These are phyloP conservation scores for Artemisia argyi DNA, from an alignment of 129 eudicot species.

Conservation along the genomic window DNA sequence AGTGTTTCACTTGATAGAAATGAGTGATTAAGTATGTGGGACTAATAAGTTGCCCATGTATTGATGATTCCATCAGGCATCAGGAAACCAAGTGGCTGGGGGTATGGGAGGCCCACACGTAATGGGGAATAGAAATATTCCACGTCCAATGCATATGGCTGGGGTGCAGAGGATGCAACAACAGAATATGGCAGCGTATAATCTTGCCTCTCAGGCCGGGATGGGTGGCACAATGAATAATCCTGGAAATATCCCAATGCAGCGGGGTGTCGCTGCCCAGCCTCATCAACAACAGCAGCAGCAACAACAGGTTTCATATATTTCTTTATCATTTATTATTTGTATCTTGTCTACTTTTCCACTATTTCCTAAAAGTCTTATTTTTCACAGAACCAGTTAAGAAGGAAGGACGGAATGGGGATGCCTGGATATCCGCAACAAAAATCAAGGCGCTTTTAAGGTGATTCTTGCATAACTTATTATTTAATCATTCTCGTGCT, in stretches of 20 bases:
- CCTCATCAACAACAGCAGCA: constrained; percentile 88
- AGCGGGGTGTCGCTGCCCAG: constrained; percentile 84
- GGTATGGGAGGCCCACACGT: constrained; percentile 66
- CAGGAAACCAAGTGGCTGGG: constrained; percentile 73
- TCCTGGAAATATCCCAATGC: constrained; percentile 87
- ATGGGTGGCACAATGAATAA: constrained; percentile 72
- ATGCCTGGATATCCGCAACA: constrained; percentile 94
- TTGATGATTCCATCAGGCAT: constrained; percentile 38
- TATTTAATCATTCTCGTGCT: neutral
- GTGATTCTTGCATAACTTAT: constrained; percentile 26
- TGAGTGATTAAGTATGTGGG: neutral
- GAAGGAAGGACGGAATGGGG: constrained; percentile 95
- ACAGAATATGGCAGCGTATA: constrained; percentile 78
- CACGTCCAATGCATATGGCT: constrained; percentile 77
- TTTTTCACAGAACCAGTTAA: constrained; percentile 40
- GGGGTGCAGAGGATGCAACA: constrained; percentile 92
- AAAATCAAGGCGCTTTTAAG: constrained; percentile 86
- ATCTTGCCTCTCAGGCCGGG: constrained; percentile 83
- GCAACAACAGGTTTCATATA: constrained; percentile 35
- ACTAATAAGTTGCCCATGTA: neutral
- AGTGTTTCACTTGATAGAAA: neutral
- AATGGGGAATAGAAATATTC: constrained; percentile 61
- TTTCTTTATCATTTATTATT: neutral
- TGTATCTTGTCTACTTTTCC: neutral
- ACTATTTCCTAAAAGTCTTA: neutral